Base-by-base conservation (phyloP, 2,329 filamentous ascomycete genomes). In the Cyphellophora europaea region DNA sequence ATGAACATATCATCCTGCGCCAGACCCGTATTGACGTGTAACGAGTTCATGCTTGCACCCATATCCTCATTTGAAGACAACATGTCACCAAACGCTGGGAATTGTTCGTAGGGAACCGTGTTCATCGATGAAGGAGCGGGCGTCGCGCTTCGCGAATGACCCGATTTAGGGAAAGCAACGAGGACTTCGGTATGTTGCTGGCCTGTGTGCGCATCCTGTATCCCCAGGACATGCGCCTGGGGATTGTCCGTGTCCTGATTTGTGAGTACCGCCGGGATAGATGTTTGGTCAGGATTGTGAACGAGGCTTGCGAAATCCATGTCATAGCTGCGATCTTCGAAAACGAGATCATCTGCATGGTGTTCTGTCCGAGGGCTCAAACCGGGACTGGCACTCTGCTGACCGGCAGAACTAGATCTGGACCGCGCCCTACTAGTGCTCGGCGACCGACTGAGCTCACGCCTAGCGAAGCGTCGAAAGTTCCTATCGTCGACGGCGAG, bases 401-500 rank as follows among this genome's bases (percentile, higher is more conserved):
- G 14, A 12, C 32, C 32, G 29, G 42, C 41, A 13, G 44, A 47
- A 4, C 31, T 19, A 4, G 44, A 47, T 27, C 44, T 35, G 11
- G 44, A 40, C 18, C 44, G 36, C 5, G 41, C 42, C 16, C 44
- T 38, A n/a, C 32, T 17, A 10, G 12, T 27, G 14, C 30, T 25
- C 3, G 12, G 18, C 3, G 38, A 45, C 19, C 44, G 44, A 31
- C 38, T 45, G 27, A 47, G 30, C 36, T 49, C 46, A 25, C 46
- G 37, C 15, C 42, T 41, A 13, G 46, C 46, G 30, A 47, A 49
- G 18, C 46, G 42, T 11, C 46, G 40, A 11, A 49, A 28, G 25
- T 49, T 49, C 18, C 46, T 39, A 32, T 49, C 46, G 17, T 49
- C 46, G 12, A 42, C 39, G 19, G 37, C 37, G 11, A 47, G 39